Conservation (phyloP, 805 yeast species). For the Lipomyces starkeyi region DNA sequence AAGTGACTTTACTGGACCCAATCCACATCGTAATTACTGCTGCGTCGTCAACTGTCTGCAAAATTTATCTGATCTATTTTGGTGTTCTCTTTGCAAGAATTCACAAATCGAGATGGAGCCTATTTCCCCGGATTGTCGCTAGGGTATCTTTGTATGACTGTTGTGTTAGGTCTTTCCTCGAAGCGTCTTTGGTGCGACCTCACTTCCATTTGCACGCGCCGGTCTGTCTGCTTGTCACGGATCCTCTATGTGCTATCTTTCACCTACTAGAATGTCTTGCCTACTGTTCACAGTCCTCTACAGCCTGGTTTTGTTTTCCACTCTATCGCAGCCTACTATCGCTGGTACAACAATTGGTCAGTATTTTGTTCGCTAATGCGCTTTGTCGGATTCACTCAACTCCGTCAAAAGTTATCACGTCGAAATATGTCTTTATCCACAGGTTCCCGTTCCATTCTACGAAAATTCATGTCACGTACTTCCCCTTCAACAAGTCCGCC, state of each 20-base stretch:
- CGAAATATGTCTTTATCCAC: neutral
- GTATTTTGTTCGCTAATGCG: neutral
- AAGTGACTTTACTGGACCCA: too few relatives aligned
- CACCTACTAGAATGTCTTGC: neutral
- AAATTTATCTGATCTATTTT: too few relatives aligned
- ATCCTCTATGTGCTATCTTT: neutral
- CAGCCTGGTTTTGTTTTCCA: neutral
- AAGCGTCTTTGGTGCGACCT: neutral
- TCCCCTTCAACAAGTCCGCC: neutral
- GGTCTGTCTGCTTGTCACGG: neutral
- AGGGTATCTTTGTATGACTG: too few relatives aligned
- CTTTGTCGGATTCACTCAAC: neutral
- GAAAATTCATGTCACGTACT: neutral
- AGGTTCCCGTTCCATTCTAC: neutral
- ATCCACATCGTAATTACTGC: too few relatives aligned
- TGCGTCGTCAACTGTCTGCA: too few relatives aligned
- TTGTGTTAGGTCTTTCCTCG: too few relatives aligned
- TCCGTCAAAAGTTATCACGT: neutral
- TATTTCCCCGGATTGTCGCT: too few relatives aligned
- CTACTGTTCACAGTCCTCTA: neutral
- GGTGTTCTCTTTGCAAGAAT: too few relatives aligned
- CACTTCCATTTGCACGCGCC: neutral
- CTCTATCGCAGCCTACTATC: neutral
- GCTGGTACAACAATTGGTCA: neutral
- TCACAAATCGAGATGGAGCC: too few relatives aligned